Conservation (phyloP, 306 rosid species). For the Lathyrus tuberosus region DNA sequence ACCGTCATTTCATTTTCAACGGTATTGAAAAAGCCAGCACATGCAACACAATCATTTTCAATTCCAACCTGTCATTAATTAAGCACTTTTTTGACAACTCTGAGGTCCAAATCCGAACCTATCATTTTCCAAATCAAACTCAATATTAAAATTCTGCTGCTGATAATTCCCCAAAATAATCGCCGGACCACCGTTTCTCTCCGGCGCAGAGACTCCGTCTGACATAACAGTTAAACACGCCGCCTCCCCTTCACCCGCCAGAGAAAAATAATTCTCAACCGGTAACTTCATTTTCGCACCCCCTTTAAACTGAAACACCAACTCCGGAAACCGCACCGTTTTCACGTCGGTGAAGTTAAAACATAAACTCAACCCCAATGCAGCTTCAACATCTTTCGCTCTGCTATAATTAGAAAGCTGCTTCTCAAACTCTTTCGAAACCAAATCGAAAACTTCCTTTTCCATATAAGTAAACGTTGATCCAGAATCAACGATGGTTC, state of each 20-base stretch:
- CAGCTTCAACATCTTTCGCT: constrained; percentile 55
- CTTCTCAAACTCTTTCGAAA: constrained; percentile 55
- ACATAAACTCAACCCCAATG: constrained; percentile 72
- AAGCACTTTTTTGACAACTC: constrained; percentile 43
- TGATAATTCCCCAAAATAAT: constrained; percentile 76
- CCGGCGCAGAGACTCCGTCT: constrained; percentile 37
- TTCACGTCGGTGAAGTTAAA: constrained; percentile 48
- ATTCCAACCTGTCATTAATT: background rate
- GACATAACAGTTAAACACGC: constrained; percentile 69
- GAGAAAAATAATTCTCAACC: constrained; percentile 58
- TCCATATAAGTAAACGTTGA: constrained; percentile 85
- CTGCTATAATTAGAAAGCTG: constrained; percentile 64
- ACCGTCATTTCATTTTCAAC: constrained; percentile 4
- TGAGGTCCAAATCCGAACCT: constrained; percentile 68
- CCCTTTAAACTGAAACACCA: constrained; percentile 72
- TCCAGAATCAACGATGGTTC: constrained; percentile 86
- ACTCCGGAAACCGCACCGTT: constrained; percentile 52
- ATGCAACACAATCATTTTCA: background rate
- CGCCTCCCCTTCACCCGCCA: constrained; percentile 42
- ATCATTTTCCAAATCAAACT: constrained; percentile 70
- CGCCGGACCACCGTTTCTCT: constrained; percentile 59
- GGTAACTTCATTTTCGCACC: constrained; percentile 82
- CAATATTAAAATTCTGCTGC: constrained; percentile 77
- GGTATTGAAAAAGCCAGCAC: background rate
- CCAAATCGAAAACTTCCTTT: constrained; percentile 51